Evolutionary conservation across 129 eudicot species (phyloP).

Genomic region (Pseudognaphalium luteoalbum): DNA sequence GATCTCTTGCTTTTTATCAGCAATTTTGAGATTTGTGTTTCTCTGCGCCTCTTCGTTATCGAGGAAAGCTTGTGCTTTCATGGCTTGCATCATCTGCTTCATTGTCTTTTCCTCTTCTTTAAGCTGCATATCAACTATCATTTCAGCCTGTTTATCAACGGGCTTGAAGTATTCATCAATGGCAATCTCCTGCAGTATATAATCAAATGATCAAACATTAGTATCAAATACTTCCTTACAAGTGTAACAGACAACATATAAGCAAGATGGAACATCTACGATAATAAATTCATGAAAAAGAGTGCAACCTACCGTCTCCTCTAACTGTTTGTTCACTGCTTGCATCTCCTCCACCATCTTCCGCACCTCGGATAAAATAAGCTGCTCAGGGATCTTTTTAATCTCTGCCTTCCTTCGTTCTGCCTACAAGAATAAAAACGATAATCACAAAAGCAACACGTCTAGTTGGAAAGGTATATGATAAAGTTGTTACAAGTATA

Average conservation of each 20-base stretch:
- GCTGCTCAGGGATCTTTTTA: slow-evolving; percentile 77
- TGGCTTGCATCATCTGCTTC: slow-evolving; percentile 67
- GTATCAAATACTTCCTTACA: background rate
- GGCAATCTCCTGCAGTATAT: slow-evolving; percentile 56
- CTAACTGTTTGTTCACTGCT: slow-evolving; percentile 76
- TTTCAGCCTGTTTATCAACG: slow-evolving; percentile 76
- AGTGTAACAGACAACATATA: background rate
- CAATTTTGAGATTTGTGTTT: slow-evolving; percentile 34
- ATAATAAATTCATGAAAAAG: background rate
- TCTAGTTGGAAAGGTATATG: slow-evolving; percentile 6
- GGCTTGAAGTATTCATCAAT: slow-evolving; percentile 82
- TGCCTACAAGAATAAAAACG: slow-evolving; percentile 43
- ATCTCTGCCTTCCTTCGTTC: slow-evolving; percentile 59
- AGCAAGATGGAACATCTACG: background rate
- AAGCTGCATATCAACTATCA: slow-evolving; percentile 71
- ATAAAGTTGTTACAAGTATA: background rate
- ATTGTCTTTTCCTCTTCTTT: slow-evolving; percentile 66
- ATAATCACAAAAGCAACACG: background rate
- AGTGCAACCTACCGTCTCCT: slow-evolving; percentile 64
- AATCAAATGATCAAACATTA: background rate
- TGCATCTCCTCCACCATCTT: slow-evolving; percentile 94
- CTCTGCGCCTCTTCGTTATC: slow-evolving; percentile 53
- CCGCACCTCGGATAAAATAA: slow-evolving; percentile 83
- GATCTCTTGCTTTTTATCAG: slow-evolving; percentile 37
- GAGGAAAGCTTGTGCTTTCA: slow-evolving; percentile 68